Base-by-base conservation (phyloP, 2,329 filamentous ascomycete genomes). In the Aspergillus unguis region DNA sequence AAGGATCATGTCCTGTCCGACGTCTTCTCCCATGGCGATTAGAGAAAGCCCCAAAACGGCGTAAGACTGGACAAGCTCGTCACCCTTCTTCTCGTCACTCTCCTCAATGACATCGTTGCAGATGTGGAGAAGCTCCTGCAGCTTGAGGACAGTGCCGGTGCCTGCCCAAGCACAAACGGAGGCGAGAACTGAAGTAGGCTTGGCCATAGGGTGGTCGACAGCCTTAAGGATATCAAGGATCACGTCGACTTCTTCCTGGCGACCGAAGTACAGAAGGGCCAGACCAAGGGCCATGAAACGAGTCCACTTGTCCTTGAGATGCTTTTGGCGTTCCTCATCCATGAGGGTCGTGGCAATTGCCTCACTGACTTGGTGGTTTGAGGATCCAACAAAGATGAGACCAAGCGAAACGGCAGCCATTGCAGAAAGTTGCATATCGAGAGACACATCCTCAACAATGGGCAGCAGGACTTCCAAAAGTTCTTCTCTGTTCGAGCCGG, bases 101-200 rank as follows among this genome's bases (percentile, higher is more conserved):
- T 96, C 92, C 64, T 97, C 94, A 59, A 96, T 87, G 66, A 96
- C 90, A 73, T 97, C 92, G 66, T 96, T 97, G 79, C 94, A 99
- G 66, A 97, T 92, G 73, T 97, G 94, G 41, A 99, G 84, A 55
- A 99, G 83, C 73, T 97, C 92, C 73, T 99, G 94, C 50, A 99
- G 85, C 80, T 99, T 99, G 62, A 99, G 78, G 52, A 99, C 94
- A 6, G 94, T 92, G 58, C 95, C 94, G 42, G 95, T 99, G 52
- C 94, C 94, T 45, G 94, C 94, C 91, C 92, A 99, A 3, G 94
- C 94, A 68, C 95, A 99, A 51, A 97, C 95, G 66, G 96, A 92
- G 11, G 92, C 91, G 56, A 99, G 82, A 5, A 97, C 90, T 1
- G 90, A 88, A 1, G 92, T 96, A n/a, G 94, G 89, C 74, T 94